Percentiles rank a stretch among this genome's conserved stretches.
Conservation (phyloP, 495 filamentous ascomycete genomes). For the Aspergillus asperescens region DNA sequence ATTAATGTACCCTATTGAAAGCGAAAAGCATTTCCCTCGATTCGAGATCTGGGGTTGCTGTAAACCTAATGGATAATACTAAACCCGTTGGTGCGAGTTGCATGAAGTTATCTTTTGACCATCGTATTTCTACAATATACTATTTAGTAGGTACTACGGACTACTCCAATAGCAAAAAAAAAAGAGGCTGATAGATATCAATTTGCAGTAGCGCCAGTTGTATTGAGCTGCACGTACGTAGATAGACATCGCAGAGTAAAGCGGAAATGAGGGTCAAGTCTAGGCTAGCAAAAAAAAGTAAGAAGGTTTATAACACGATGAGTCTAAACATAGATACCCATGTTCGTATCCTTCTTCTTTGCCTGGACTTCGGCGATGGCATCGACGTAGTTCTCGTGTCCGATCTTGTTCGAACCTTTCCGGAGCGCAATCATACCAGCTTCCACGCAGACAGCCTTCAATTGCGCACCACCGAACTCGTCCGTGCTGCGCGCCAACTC, state of each 20-base stretch:
- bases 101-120: too few relatives aligned
- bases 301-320: background rate
- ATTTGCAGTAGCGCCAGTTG: background rate
- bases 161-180: background rate
- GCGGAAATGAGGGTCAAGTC: conserved; percentile 11
- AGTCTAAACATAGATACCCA: conserved; percentile 49
- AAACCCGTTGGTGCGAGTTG: too few relatives aligned
- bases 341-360: conserved; percentile 88
- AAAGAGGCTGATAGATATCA: conserved; percentile 1
- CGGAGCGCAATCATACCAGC: conserved; percentile 98
- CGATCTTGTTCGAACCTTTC: conserved; percentile 86
- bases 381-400: conserved; percentile 98
- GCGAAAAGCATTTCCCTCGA: too few relatives aligned
- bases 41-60: too few relatives aligned
- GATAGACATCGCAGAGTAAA: conserved; percentile 26
- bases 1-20: background rate
- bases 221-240: conserved; percentile 13
- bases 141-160: too few relatives aligned
- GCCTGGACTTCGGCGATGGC: conserved; percentile 94
- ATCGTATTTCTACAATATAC: too few relatives aligned
- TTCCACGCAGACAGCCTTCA: conserved; percentile 98
- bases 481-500: conserved; percentile 97
- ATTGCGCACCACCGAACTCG: conserved; percentile 94
- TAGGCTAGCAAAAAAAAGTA: conserved; percentile 3
- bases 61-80: too few relatives aligned